A percentile compares a stretch with the other conserved stretches of the same genome.
phyloP scores from a whole-genome alignment of 331 rosid species.

The Phaseolus coccineus region DNA sequence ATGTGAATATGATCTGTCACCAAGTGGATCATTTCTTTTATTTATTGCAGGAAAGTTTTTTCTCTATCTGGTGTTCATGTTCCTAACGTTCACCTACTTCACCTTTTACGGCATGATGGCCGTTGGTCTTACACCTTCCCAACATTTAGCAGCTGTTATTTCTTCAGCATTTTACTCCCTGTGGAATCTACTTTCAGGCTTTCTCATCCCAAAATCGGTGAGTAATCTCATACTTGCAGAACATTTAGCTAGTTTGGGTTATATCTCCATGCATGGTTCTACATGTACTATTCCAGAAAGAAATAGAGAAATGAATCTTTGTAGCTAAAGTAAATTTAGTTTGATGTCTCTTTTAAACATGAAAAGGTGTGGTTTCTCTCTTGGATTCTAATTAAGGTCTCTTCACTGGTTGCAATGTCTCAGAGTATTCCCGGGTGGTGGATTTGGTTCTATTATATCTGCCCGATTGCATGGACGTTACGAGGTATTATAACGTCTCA shows the following conservation, averaged over 20 bases:
- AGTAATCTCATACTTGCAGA: slow-evolving; percentile 46
- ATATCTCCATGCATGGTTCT: neutral
- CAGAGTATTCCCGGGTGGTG: slow-evolving; percentile 85
- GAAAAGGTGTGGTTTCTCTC: neutral
- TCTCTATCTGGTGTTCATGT: slow-evolving; percentile 83
- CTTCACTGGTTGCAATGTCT: slow-evolving; percentile 12
- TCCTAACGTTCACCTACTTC: slow-evolving; percentile 91
- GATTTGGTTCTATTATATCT: slow-evolving; percentile 86
- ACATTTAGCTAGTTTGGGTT: neutral
- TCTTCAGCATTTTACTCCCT: slow-evolving; percentile 94
- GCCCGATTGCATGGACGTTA: slow-evolving; percentile 87
- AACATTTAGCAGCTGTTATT: slow-evolving; percentile 77
- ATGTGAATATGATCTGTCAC: neutral
- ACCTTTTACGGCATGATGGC: slow-evolving; percentile 96
- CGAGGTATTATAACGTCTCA: slow-evolving; percentile 83
- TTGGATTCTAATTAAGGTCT: neutral
- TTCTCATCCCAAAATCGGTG: slow-evolving; percentile 86
- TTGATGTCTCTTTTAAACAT: neutral
- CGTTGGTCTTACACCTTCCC: slow-evolving; percentile 85
- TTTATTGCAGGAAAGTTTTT: slow-evolving; percentile 73
- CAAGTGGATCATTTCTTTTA: neutral
- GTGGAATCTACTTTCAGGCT: slow-evolving; percentile 96
- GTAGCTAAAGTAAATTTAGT: neutral
- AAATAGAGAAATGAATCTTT: neutral
- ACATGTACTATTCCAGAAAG: neutral